Evolutionary conservation across 2,329 filamentous ascomycete species (phyloP).

Genomic region (Fusarium stilboides): DNA sequence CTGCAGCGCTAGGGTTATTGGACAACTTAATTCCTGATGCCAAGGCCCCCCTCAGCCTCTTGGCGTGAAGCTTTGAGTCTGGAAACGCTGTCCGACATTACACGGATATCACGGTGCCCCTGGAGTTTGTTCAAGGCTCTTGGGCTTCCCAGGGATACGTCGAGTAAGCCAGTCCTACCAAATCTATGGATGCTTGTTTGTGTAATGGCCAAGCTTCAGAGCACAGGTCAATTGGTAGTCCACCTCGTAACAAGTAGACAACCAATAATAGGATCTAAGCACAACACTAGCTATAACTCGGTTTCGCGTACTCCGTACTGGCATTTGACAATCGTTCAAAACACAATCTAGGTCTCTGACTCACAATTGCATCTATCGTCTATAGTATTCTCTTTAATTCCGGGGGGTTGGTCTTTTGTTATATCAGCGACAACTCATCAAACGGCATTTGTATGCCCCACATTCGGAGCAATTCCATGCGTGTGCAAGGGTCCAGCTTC

Average conservation of each 20-base stretch:
- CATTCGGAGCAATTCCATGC: constrained; percentile 20
- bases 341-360: neutral
- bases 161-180: neutral
- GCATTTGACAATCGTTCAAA: neutral
- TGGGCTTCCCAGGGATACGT: constrained; percentile 7
- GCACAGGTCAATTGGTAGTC: neutral
- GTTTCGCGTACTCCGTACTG: neutral
- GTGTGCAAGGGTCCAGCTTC: constrained; percentile 30
- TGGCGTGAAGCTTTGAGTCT: constrained; percentile 25
- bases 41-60: constrained; percentile 13
- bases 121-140: neutral
- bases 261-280: neutral
- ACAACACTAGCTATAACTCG: neutral
- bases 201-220: constrained; percentile 7
- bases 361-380: neutral
- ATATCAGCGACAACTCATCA: constrained; percentile 20
- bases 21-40: neutral
- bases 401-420: constrained; percentile 18
- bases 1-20: neutral
- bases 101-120: constrained; percentile 9
- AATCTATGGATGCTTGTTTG: neutral
- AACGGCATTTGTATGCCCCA: constrained; percentile 26
- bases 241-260: neutral
- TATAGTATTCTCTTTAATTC: constrained; percentile 23
- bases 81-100: constrained; percentile 17